These are phyloP conservation scores for Plantago coronopus DNA, from an alignment of 305 asterid genomes.

Conservation along the genomic window DNA sequence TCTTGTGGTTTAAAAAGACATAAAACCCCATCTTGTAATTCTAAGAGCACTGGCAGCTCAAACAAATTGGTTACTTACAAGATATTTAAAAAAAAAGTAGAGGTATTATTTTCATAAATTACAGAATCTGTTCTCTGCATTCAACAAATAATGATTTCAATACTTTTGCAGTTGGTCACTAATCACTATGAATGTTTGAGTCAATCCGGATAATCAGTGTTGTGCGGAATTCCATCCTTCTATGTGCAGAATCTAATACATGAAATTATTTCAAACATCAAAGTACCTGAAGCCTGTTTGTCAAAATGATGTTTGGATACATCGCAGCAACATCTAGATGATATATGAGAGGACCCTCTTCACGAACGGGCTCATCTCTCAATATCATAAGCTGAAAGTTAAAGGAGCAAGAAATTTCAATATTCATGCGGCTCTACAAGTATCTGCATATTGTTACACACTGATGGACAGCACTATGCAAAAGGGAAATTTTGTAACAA, in stretches of 20 bases:
- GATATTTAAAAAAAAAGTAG: not conserved
- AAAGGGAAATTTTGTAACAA: not conserved
- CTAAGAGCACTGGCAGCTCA: no score
- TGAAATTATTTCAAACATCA: constrained; percentile 14
- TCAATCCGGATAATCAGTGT: not conserved
- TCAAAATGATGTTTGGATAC: constrained; percentile 97
- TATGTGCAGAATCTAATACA: constrained; percentile 17
- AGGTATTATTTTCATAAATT: not conserved
- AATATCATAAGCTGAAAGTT: constrained; percentile 65
- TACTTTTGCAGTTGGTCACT: not conserved
- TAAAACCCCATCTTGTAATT: no score
- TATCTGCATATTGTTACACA: constrained; percentile 17
- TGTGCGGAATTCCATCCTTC: not conserved
- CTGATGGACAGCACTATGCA: not conserved
- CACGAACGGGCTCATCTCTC: constrained; percentile 74
- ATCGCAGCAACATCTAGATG: constrained; percentile 99
- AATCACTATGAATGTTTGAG: not conserved
- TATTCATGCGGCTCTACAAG: constrained; percentile 19
- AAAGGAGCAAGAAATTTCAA: constrained; percentile 27
- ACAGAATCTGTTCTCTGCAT: constrained; percentile 17
- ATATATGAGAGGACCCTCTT: constrained; percentile 93
- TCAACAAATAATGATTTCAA: not conserved
- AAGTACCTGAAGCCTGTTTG: constrained; percentile 98
- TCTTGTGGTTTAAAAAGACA: no score
- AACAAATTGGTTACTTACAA: not conserved